These are phyloP conservation scores for Wickerhamiella azymoides DNA, from an alignment of 805 yeast species.

Conservation along the genomic window DNA sequence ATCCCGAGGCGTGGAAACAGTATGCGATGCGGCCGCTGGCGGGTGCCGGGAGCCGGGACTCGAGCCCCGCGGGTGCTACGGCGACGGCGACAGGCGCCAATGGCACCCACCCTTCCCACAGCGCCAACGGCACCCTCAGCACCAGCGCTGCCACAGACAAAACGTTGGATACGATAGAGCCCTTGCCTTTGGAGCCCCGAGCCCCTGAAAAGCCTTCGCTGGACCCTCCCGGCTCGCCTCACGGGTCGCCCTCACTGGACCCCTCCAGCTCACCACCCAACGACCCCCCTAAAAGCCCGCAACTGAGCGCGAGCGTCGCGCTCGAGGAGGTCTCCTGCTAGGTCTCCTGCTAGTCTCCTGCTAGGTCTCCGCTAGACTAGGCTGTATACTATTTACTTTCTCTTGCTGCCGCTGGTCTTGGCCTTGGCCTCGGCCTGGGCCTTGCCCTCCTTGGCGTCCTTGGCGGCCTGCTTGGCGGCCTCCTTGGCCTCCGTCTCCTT, in stretches of 20 bases:
- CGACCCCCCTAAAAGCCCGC: constrained; percentile 4
- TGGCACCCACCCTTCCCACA: no score
- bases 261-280: constrained; percentile 1
- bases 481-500: constrained; percentile 12
- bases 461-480: constrained; percentile 9
- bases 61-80: no score
- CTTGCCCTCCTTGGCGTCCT: constrained; percentile 13
- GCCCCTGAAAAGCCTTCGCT: no score
- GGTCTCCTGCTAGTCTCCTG: background rate
- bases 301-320: constrained; percentile 11
- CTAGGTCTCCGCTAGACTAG: background rate
- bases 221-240: background rate
- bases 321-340: background rate
- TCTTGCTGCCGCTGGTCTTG: constrained; percentile 9
- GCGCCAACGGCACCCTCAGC: no score
- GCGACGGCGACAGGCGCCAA: no score
- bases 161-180: no score
- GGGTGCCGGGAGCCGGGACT: background rate
- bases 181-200: no score
- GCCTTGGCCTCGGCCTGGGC: constrained; percentile 9
- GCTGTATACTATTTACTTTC: constrained; percentile 5
- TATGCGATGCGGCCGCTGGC: constrained; percentile 5
- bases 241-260: background rate
- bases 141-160: no score
- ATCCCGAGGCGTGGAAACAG: constrained; percentile 19